Conservation (phyloP, 2,329 filamentous ascomycete genomes). For the Thelonectria blattea region DNA sequence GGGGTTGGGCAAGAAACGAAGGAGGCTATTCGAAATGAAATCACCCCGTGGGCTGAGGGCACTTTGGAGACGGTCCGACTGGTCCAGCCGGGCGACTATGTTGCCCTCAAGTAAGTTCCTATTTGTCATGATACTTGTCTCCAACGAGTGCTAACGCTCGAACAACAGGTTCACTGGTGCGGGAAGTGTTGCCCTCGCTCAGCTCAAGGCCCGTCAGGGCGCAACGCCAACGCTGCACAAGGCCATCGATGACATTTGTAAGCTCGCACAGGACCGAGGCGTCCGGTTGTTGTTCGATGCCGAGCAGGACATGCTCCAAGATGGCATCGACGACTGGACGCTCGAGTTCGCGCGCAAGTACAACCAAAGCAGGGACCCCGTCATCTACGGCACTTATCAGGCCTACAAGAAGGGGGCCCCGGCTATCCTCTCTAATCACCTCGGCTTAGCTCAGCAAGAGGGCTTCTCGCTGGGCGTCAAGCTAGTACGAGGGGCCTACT, state of each 20-base stretch:
- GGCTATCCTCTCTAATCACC: slow-evolving; percentile 62
- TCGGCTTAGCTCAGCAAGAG: slow-evolving; percentile 62
- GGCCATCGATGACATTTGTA: slow-evolving; percentile 77
- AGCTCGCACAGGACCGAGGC: slow-evolving; percentile 70
- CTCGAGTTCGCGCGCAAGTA: slow-evolving; percentile 77
- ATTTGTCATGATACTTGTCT: neutral
- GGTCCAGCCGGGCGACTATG: slow-evolving; percentile 66
- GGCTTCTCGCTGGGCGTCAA: slow-evolving; percentile 75
- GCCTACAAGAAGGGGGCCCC: slow-evolving; percentile 74
- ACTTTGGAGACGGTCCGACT: slow-evolving; percentile 76
- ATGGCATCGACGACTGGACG: slow-evolving; percentile 82
- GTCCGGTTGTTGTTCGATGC: slow-evolving; percentile 84
- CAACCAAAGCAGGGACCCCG: slow-evolving; percentile 70
- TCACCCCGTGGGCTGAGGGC: slow-evolving; percentile 74
- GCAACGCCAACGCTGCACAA: slow-evolving; percentile 69
- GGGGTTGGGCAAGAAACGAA: slow-evolving; percentile 55
- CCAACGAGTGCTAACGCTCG: neutral
- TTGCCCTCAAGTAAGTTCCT: slow-evolving; percentile 64
- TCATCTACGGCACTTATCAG: slow-evolving; percentile 83
- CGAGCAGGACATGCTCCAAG: slow-evolving; percentile 80
- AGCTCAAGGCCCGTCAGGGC: slow-evolving; percentile 66
- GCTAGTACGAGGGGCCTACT: slow-evolving; percentile 76
- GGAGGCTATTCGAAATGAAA: slow-evolving; percentile 61
- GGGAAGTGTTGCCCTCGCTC: slow-evolving; percentile 72
- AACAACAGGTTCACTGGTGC: slow-evolving; percentile 75